These are phyloP conservation scores for Phytopythium chamaehyphon DNA, from an alignment of 352 stramenopile species.

Conservation along the genomic window DNA sequence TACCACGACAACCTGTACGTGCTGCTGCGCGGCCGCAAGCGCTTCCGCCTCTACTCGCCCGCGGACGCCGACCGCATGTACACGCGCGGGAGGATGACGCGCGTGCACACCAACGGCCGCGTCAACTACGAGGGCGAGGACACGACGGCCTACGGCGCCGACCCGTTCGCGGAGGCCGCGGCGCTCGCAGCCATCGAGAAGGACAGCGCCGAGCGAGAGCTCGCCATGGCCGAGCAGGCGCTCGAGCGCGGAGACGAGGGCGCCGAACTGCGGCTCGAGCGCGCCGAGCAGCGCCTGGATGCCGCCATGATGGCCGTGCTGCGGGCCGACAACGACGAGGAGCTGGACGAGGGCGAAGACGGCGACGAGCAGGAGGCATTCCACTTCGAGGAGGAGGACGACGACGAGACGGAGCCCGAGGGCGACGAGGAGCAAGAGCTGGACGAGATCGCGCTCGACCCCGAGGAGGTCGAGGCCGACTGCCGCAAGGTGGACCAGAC, in stretches of 20 bases:
- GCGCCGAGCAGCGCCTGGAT: slow-evolving; percentile 59
- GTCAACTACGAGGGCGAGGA: slow-evolving; percentile 94
- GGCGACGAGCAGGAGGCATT: slow-evolving; percentile 34
- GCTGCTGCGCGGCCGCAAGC: slow-evolving; percentile 91
- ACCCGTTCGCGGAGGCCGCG: slow-evolving; percentile 49
- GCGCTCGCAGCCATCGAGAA: slow-evolving; percentile 61
- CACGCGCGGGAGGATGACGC: slow-evolving; percentile 70
- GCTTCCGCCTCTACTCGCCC: slow-evolving; percentile 93
- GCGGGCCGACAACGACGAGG: slow-evolving; percentile 45
- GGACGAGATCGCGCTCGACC: slow-evolving; percentile 41
- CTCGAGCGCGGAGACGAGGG: slow-evolving; percentile 39
- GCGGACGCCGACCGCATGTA: slow-evolving; percentile 90
- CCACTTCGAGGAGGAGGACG: slow-evolving; percentile 50
- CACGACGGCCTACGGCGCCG: slow-evolving; percentile 76
- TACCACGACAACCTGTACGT: slow-evolving; percentile 99
- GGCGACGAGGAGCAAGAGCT: slow-evolving; percentile 44
- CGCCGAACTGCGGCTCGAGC: slow-evolving; percentile 42
- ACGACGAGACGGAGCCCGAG: slow-evolving; percentile 40
- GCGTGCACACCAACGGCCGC: slow-evolving; percentile 93
- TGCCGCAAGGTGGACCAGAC: slow-evolving; percentile 31
- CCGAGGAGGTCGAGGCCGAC: slow-evolving; percentile 34
- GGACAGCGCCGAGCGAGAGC: slow-evolving; percentile 53
- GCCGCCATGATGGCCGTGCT: slow-evolving; percentile 77
- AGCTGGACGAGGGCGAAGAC: slow-evolving; percentile 29
- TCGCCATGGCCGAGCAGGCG: slow-evolving; percentile 51